Conservation (phyloP, 2,329 filamentous ascomycete genomes). For the Neurospora crassa region DNA sequence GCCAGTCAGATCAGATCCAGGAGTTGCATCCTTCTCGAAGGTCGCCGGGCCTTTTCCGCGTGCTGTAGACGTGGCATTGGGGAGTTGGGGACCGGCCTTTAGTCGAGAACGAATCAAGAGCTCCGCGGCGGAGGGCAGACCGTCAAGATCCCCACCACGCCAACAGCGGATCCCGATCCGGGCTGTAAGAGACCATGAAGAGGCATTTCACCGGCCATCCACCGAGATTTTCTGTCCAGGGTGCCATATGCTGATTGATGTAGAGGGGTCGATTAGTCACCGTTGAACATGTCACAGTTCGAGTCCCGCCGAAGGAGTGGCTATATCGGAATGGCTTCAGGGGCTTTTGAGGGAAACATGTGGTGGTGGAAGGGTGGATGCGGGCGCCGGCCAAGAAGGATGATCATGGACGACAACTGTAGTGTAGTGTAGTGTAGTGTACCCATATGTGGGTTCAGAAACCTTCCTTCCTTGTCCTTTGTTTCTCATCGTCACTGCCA, state of each 20-base stretch:
- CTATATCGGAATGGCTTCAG: not conserved
- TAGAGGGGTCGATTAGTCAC: not conserved
- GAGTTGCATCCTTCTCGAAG: not conserved
- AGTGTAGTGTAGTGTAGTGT: not conserved
- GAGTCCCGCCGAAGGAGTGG: not conserved
- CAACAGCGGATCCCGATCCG: not conserved
- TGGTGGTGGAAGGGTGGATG: not conserved
- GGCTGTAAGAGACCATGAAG: not conserved
- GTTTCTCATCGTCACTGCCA: not conserved
- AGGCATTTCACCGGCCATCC: not conserved
- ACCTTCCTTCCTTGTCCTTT: not conserved
- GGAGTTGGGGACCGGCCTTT: not conserved
- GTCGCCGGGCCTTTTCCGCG: not conserved
- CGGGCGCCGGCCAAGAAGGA: not conserved
- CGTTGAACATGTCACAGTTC: not conserved
- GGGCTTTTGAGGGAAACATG: not conserved
- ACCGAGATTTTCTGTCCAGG: not conserved
- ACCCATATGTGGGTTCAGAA: not conserved
- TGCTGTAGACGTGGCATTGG: not conserved
- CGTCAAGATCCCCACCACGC: not conserved
- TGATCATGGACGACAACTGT: not conserved
- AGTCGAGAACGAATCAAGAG: not conserved
- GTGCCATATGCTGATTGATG: not conserved
- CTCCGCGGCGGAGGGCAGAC: not conserved
- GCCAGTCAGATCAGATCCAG: not conserved